Evolutionary conservation across 2,329 filamentous ascomycete genomes (phyloP).

Genomic region (Colletotrichum scovillei): DNA sequence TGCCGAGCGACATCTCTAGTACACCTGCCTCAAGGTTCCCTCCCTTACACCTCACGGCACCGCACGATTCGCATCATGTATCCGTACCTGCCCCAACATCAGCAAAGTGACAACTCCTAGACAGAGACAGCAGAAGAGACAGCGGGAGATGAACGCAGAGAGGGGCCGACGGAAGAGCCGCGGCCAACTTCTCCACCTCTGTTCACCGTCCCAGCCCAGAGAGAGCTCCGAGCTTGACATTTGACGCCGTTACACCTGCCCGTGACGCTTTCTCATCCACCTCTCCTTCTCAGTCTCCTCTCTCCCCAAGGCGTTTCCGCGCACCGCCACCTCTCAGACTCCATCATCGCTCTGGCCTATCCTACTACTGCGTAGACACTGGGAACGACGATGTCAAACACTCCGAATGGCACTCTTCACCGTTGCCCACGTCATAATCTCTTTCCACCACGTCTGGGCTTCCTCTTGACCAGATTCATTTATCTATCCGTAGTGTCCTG

Average conservation of each 20-base stretch:
- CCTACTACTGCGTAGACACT: background rate
- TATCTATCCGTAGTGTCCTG: background rate
- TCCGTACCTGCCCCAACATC: background rate
- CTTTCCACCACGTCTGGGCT: background rate
- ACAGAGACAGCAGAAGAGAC: background rate
- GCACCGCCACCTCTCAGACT: background rate
- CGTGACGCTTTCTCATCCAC: background rate
- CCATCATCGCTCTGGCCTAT: background rate
- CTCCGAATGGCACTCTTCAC: background rate
- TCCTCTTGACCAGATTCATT: no score
- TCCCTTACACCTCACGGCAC: no score
- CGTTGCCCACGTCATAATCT: background rate
- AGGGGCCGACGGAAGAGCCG: background rate
- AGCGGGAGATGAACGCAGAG: background rate
- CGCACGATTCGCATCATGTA: no score
- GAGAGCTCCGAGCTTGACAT: conserved; percentile 7
- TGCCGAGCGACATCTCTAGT: background rate
- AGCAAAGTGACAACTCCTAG: background rate
- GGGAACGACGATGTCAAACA: background rate
- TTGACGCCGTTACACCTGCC: conserved; percentile 13
- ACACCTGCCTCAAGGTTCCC: no score
- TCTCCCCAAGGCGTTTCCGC: background rate
- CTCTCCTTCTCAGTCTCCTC: background rate
- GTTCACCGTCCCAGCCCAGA: background rate
- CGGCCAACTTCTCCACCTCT: background rate